Evolutionary conservation across 2,329 filamentous ascomycete species (phyloP).

Genomic region (Ascochyta pisi): DNA sequence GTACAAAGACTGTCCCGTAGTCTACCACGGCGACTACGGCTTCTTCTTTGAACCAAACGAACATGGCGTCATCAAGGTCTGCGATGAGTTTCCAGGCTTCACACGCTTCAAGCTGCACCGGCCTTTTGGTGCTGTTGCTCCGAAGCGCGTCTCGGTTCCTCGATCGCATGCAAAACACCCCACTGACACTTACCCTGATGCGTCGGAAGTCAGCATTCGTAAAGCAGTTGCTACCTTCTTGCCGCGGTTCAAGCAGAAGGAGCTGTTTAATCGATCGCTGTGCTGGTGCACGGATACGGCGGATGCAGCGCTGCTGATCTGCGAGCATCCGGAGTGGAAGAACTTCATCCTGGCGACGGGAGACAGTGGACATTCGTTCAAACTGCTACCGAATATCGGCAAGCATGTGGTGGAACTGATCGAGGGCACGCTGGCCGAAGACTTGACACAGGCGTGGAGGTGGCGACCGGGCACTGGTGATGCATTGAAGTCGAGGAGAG

Average conservation of each 20-base stretch:
- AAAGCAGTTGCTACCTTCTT: conserved; percentile 54
- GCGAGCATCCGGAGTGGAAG: conserved; percentile 58
- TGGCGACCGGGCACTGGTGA: conserved; percentile 56
- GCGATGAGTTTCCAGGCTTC: conserved; percentile 65
- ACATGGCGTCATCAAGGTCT: conserved; percentile 56
- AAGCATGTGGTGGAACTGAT: conserved; percentile 57
- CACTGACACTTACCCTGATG: conserved; percentile 53
- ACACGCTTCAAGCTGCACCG: conserved; percentile 41
- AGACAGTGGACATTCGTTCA: conserved; percentile 58
- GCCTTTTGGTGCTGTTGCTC: conserved; percentile 56
- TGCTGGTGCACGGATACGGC: conserved; percentile 69
- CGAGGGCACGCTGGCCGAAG: conserved; percentile 50
- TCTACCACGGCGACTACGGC: conserved; percentile 58
- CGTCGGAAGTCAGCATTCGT: conserved; percentile 51
- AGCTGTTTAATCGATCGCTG: conserved; percentile 54
- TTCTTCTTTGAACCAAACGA: conserved; percentile 61
- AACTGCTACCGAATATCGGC: conserved; percentile 56
- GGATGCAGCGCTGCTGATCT: conserved; percentile 68
- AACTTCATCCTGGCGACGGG: conserved; percentile 57
- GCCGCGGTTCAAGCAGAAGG: conserved; percentile 48
- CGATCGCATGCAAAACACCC: conserved; percentile 54
- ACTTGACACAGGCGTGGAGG: conserved; percentile 53
- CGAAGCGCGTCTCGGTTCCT: conserved; percentile 62
- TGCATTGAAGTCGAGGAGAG: conserved; percentile 52
- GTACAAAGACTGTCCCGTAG: conserved; percentile 61